These are phyloP conservation scores for Delphinella strobiligena DNA, from an alignment of 2,329 filamentous ascomycete genomes.

Conservation along the genomic window DNA sequence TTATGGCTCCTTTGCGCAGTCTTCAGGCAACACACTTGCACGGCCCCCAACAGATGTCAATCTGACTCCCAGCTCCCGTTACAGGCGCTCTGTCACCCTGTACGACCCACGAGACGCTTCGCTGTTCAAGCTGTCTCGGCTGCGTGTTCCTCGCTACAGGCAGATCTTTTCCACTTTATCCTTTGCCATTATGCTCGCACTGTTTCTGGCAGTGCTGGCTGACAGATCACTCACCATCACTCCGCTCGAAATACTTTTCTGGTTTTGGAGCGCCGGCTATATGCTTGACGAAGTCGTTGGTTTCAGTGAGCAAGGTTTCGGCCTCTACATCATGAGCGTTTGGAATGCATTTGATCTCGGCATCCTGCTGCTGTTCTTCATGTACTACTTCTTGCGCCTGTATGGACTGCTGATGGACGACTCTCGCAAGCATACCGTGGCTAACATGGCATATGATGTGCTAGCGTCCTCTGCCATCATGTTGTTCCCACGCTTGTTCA, in stretches of 20 bases:
- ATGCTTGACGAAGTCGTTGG: constrained; percentile 94
- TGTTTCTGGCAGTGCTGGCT: constrained; percentile 73
- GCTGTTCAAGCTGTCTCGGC: constrained; percentile 76
- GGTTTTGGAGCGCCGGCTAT: constrained; percentile 95
- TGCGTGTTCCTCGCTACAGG: constrained; percentile 83
- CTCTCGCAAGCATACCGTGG: constrained; percentile 53
- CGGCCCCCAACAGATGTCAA: background rate
- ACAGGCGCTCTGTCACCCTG: constrained; percentile 62
- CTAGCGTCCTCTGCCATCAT: constrained; percentile 82
- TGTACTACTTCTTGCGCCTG: constrained; percentile 80
- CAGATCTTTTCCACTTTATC: constrained; percentile 84
- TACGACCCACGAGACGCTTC: constrained; percentile 89
- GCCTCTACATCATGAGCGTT: constrained; percentile 92
- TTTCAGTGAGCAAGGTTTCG: constrained; percentile 94
- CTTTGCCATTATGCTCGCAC: constrained; percentile 67
- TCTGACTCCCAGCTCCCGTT: background rate
- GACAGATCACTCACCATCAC: constrained; percentile 71
- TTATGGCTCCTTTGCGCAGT: constrained; percentile 4
- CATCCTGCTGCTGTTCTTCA: constrained; percentile 71
- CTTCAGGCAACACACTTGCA: background rate
- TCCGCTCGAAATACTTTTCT: constrained; percentile 75
- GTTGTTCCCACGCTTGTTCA: constrained; percentile 82
- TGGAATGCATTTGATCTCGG: constrained; percentile 95
- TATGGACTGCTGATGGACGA: constrained; percentile 79
- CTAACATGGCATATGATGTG: constrained; percentile 85